A percentile compares a stretch with the other conserved stretches of the same genome.
These are phyloP conservation scores for Fusarium ramigenum DNA, from an alignment of 2,329 filamentous ascomycete genomes.

Conservation along the genomic window DNA sequence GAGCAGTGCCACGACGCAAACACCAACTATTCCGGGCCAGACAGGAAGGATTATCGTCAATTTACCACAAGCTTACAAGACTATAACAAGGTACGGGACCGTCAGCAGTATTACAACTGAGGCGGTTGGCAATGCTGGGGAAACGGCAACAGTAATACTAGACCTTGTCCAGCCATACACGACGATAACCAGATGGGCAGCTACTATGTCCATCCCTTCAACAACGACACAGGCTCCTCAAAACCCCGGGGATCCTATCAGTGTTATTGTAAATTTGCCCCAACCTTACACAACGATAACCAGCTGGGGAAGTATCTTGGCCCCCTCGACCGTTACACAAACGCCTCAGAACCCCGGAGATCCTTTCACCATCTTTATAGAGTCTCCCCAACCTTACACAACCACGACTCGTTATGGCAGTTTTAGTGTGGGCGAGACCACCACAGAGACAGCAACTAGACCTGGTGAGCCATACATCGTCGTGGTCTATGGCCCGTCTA, in stretches of 20 bases:
- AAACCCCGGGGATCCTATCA: not conserved
- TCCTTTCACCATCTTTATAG: not conserved
- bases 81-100: not conserved
- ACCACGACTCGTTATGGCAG: not conserved
- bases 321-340: too few relatives aligned
- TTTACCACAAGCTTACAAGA: not conserved
- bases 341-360: not conserved
- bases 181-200: not conserved
- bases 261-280: not conserved
- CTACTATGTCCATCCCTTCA: fast-evolving
- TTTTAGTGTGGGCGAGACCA: not conserved
- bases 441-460: not conserved
- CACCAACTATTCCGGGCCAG: not conserved
- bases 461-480: not conserved
- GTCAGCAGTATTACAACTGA: not conserved
- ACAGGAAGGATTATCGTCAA: not conserved
- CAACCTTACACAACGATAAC: not conserved
- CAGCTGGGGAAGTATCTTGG: not conserved
- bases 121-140: not conserved
- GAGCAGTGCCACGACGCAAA: not conserved
- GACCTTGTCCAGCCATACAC: not conserved
- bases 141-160: not conserved
- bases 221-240: not conserved
- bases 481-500: fast-evolving
- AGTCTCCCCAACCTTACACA: not conserved